Base-by-base conservation (phyloP, 257 asterid species). In the Linaria vulgaris region DNA sequence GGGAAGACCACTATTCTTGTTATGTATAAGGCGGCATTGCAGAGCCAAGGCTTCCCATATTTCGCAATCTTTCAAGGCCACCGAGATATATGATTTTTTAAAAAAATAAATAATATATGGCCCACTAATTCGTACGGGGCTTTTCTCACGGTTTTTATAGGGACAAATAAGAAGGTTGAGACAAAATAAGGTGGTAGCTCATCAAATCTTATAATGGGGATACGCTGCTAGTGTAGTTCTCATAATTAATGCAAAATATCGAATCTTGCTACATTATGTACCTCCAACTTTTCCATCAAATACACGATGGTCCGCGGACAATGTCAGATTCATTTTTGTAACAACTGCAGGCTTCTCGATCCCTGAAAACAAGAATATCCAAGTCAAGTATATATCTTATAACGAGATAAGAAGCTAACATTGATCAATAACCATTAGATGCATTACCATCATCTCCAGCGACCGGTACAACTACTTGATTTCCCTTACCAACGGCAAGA, bases 221-320 rank as follows among this genome's bases (percentile, higher is more conserved):
- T 5, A 59, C 41, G 52, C 51, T 34, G 25, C 52, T 17, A 59
- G 54, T 47, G 46, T 31, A 61, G 20, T 37, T 61, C 54, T 23
- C 60, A 47, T 9, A 11, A 61, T 7, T 12, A 27, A 59, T 30
- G 30, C 50, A 66, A 41, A n/a, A 54, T 11, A 66, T 67, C 30
- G 52, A 54, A 22, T 20, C 6, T 56, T 24, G 68, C 21, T 31
- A 63, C 23, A 34, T 27, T 37, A 75, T 66, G 22, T 83, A 87
- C 99, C 96, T 85, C 90, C 97, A 79, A 94, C 92, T 78, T 82
- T 88, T 70, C 97, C 97, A 78, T 94, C 95, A 70, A 90, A 90
- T 72, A 90, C 92, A 6, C 96, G 97, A 64, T 90, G 97, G 71
- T 94, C 99, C 25, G 99, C 97, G 20, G 99, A 94, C 64, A 94